These are phyloP conservation scores for Suillus hirtellus DNA, from an alignment of 768 basidiomycete species.

Conservation along the genomic window DNA sequence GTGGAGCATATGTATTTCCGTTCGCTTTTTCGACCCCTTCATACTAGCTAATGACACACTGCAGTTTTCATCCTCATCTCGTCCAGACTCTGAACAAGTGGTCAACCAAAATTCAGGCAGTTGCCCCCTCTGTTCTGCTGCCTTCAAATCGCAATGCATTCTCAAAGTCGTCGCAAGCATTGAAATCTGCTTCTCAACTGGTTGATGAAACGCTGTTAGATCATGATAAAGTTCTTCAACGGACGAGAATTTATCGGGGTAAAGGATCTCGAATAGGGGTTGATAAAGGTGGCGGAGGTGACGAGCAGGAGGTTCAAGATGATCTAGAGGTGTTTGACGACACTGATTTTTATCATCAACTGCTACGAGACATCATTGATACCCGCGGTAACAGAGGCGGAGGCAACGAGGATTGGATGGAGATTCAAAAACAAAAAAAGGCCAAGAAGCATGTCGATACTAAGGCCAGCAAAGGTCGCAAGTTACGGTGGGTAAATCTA, in stretches of 20 bases:
- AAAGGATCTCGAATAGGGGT: conserved; percentile 48
- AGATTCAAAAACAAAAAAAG: conserved; percentile 65
- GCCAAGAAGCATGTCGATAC: conserved; percentile 91
- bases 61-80: conserved; percentile 66
- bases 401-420: conserved; percentile 61
- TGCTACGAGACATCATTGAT: conserved; percentile 91
- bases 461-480: conserved; percentile 93
- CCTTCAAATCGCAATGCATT: conserved; percentile 74
- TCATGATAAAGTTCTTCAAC: conserved; percentile 54
- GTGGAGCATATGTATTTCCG: conserved; percentile 56
- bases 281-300: conserved; percentile 33
- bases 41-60: conserved; percentile 10
- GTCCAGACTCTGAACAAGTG: conserved; percentile 86
- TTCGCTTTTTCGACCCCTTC: conserved; percentile 4
- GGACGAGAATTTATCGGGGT: conserved; percentile 60
- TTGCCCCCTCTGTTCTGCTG: conserved; percentile 74
- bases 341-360: conserved; percentile 90
- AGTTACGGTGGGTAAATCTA: conserved; percentile 62
- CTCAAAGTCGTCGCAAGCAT: conserved; percentile 52
- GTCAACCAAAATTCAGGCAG: conserved; percentile 94
- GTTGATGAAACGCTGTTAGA: conserved; percentile 74
- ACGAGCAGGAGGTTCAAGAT: conserved; percentile 36
- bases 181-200: conserved; percentile 69
- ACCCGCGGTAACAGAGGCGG: conserved; percentile 48
- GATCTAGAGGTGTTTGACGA: conserved; percentile 74